Base-by-base conservation (phyloP, 352 stramenopile genomes). In the Pythium utonaiense region DNA sequence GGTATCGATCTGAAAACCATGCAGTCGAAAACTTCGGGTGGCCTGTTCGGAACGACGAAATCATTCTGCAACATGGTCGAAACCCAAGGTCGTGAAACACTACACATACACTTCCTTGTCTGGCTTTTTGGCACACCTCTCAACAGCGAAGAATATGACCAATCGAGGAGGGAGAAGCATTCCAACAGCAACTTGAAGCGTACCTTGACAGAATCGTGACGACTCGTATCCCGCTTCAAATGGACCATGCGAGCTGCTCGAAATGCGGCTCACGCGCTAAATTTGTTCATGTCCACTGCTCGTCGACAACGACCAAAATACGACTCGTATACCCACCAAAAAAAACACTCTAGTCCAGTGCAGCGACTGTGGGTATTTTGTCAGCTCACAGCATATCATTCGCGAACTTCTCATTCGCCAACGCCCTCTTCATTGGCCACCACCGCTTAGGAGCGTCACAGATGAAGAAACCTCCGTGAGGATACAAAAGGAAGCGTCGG, bases 61-160 rank as follows among this genome's bases (percentile, higher is more conserved):
- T 40, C 53, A 5, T 57, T 53, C 24, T 64, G 41, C 17, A 48
- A 48, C 0, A 57, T 64, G 57, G 49, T 64, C 2, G 57, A 64
- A 48, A 64, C 57, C 12, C 57, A 64, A 34, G 57, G 57, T 0
- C 57, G 57, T 2, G 57, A 48, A 10, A 64, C 47, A 13, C 19
- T 64, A 3, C 57, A 64, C 25, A 64, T 64, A n/a, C 57, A 64
- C 24, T 64, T 64, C 36, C 9, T 57, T 0, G 12, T 64, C 2
- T 64, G 45, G 57, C 30, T 64, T 7, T 36, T 38, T 36, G 48
- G 57, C 3, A 48, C 49, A 1, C 57, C 47, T 0, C 16, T 53
- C 25, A 64, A 64, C 36, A 57, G 57, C n/a, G 4, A 44, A 14
- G 25, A 17, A 3, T 64, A n/a, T n/a, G n/a, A n/a, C n/a, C n/a